phyloP scores from a whole-genome alignment of 129 eudicot species.

The Pittosporum tobira region DNA sequence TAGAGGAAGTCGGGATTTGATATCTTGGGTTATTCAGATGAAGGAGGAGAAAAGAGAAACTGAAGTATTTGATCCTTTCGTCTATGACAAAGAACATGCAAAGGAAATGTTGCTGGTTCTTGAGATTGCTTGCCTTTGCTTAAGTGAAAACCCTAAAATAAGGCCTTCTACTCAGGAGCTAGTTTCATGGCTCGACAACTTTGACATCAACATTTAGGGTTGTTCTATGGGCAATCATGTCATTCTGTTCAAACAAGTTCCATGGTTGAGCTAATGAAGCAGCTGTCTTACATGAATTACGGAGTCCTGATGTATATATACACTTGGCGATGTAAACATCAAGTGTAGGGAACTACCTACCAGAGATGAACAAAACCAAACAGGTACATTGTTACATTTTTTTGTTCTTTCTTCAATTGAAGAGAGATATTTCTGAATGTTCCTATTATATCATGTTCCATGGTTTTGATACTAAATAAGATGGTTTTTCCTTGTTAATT shows the following conservation, averaged over 20 bases:
- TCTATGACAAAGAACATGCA: conserved; percentile 1
- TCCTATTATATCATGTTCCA: not conserved
- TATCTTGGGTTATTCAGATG: conserved; percentile 8
- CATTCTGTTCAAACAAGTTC: not conserved
- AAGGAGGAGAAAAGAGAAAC: conserved; percentile 7
- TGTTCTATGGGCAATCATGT: not conserved
- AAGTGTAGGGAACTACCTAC: too few relatives aligned
- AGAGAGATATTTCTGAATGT: not conserved
- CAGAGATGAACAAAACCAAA: too few relatives aligned
- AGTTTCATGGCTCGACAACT: conserved; percentile 8
- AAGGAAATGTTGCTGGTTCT: conserved; percentile 4
- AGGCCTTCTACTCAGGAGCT: conserved; percentile 9
- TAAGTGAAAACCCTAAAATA: conserved; percentile 1
- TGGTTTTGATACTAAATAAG: not conserved
- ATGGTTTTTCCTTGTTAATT: too few relatives aligned
- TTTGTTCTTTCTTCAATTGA: not conserved
- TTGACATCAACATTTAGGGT: not conserved
- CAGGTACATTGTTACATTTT: not conserved
- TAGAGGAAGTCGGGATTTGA: conserved; percentile 10
- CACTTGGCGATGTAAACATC: too few relatives aligned
- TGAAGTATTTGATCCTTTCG: conserved; percentile 7
- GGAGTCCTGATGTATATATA: not conserved
- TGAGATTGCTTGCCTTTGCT: conserved; percentile 8
- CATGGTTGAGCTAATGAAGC: not conserved
- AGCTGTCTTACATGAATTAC: too few relatives aligned